Evolutionary conservation across 257 asterid species (phyloP), one percentile per base, ranked within the genome.

Genomic region (Scutellaria galericulata): DNA sequence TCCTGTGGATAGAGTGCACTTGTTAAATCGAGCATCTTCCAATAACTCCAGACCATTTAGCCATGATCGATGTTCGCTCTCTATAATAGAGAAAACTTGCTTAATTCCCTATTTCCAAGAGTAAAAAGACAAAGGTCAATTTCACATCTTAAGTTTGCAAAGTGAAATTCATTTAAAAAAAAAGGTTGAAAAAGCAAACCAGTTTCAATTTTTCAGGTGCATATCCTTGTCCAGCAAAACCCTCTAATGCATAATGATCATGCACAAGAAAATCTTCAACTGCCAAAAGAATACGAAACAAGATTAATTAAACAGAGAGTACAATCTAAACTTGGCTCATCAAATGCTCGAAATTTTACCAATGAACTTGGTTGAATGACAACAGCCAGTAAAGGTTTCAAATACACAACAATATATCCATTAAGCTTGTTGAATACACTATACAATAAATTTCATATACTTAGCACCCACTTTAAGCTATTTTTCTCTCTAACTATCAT

Each of bases 201-300:
- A 79, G 84, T 85, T 88, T 88, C 85, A 90, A 73, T 79, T 81
- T 77, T 45, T 83, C 88, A 1, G 86, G 72, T 58, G 77, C 78
- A 50, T 37, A 55, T 14, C 79, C 77, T 7, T 77, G 87, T 71
- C 85, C 89, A 2, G 88, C 85, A 71, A 76, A 78, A 70, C 82
- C 86, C 64, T 75, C 89, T 45, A 93, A 83, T 24, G 64, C 67
- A 79, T 85, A 64, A 53, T 83, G 80, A 76, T 93, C 93, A 42
- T 74, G 90, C 61, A 86, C 54, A 46, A 90, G 97, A 75, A 92
- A 90, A 78, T 92, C 98, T 74, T 87, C 90, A 59, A 83, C 97
- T 92, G 88, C 56, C 22, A 15, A 73, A 64, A 37, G 27, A 63
- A 51, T n/a, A 44, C 68, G 15, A 47, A 70, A 5, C 27, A 56